Evolutionary conservation across 2,329 filamentous ascomycete genomes (phyloP).

Genomic region (Alternaria novae-zelandiae): DNA sequence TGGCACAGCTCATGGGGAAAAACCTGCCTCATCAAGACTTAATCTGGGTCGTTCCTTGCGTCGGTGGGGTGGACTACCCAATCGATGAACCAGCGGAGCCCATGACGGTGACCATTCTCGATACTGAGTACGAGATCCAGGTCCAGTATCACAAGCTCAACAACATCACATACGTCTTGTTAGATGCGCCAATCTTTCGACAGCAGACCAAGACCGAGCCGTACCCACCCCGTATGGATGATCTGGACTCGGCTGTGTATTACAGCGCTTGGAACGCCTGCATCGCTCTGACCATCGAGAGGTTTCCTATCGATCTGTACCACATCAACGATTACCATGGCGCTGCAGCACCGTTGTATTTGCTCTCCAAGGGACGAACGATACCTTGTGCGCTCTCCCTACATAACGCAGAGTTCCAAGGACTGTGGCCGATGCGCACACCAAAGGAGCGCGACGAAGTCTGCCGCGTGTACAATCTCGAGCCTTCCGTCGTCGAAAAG

Average conservation of each 20-base stretch:
- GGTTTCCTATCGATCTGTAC: conserved; percentile 52
- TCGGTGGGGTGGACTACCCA: background rate
- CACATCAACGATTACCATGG: background rate
- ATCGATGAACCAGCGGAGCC: conserved; percentile 56
- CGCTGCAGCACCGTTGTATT: background rate
- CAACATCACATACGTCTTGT: conserved; percentile 72
- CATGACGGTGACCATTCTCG: conserved; percentile 68
- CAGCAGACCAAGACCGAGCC: background rate
- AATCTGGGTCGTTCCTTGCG: background rate
- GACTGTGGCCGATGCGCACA: conserved; percentile 37
- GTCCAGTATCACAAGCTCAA: conserved; percentile 68
- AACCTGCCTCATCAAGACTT: background rate
- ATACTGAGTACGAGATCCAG: conserved; percentile 65
- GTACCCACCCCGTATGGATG: conserved; percentile 67
- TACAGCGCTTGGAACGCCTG: conserved; percentile 76
- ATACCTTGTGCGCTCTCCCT: background rate
- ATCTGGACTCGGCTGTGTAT: conserved; percentile 70
- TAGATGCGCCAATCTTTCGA: conserved; percentile 65
- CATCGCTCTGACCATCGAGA: conserved; percentile 67
- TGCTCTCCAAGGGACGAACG: background rate
- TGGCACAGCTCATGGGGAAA: background rate
- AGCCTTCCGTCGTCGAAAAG: conserved; percentile 61
- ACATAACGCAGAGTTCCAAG: background rate
- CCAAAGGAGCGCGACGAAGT: conserved; percentile 68
- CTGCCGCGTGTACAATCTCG: conserved; percentile 68